Evolutionary conservation across 2,329 filamentous ascomycete genomes (phyloP), one percentile per base, ranked within the genome.

Genomic region (Dothidotthia symphoricarpi): DNA sequence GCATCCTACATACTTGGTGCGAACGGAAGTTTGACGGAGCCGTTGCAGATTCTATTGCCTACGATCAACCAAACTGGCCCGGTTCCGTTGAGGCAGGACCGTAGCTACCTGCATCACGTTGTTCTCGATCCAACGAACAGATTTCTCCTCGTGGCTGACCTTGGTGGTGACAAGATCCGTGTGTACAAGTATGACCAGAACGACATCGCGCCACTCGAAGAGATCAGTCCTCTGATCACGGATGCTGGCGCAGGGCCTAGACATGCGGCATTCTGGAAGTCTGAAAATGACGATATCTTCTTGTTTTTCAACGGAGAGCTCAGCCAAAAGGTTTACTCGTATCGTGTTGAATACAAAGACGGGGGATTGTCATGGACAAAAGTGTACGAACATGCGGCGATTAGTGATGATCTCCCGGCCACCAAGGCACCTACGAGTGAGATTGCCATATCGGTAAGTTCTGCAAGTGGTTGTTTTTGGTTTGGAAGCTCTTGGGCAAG

Each of bases 81-180:
- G 4, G 38, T 49, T 10, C 7, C 37, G 1, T 33, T 33, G 6
- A 32, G 47, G 78, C 81, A 25, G 24, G 36, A 44, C 34, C 35
- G 28, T 14, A 49, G 46, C 16, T 41, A 39, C 24, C 26, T 36
- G 16, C 82, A 86, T 61, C 67, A 82, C 54, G 75, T 76, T 14
- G 60, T 83, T 34, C 58, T 82, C 22, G 82, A 86, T 54, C 83
- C 82, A 4, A 81, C 75, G 1, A 75, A 74, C 5, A 54, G 69
- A 12, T 86, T 77, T 60, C 52, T 85, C 17, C 57, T 85, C 2
- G 71, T 80, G 2, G 81, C 82, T 1, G 83, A 86, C 50, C 71
- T 88, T 5, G 79, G 82, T 24, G 72, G 76, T 0, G 83, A 87
- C 50, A 53, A 79, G 6, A 63, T 86, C 31, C 78, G 77, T 41